Conservation (phyloP, 2,329 filamentous ascomycete species). For the Cladorrhinum sp. region DNA sequence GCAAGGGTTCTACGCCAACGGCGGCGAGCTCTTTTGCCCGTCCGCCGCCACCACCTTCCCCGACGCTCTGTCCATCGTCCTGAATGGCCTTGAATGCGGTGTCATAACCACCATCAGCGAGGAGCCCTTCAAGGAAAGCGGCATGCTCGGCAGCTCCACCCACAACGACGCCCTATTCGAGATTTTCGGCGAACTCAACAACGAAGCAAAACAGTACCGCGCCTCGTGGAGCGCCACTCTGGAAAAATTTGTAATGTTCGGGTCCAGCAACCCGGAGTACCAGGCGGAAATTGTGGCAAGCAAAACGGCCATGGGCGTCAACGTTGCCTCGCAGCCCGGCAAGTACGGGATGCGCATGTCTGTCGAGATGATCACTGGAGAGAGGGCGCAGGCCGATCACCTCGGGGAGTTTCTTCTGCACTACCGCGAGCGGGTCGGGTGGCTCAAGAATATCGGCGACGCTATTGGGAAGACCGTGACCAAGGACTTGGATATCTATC, state of each 20-base stretch:
- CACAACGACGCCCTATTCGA: background rate
- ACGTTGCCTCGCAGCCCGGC: constrained; percentile 4
- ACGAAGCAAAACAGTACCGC: constrained; percentile 12
- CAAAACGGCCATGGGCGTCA: background rate
- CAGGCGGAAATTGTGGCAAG: constrained; percentile 1
- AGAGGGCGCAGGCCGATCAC: constrained; percentile 13
- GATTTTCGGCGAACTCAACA: constrained; percentile 7
- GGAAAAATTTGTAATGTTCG: constrained; percentile 9
- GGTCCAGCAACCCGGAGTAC: constrained; percentile 8
- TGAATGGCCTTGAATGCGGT: constrained; percentile 5
- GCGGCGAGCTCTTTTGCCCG: constrained; percentile 13
- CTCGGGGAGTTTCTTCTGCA: constrained; percentile 19
- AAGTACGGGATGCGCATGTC: constrained; percentile 16
- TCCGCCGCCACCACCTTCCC: constrained; percentile 2
- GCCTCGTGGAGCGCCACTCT: constrained; percentile 17
- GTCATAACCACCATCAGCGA: constrained; percentile 3
- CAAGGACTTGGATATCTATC: constrained; percentile 1
- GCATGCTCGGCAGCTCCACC: constrained; percentile 11
- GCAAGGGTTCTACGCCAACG: constrained; percentile 21
- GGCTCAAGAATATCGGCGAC: constrained; percentile 2
- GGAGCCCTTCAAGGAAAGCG: constrained; percentile 1
- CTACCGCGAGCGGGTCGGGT: constrained; percentile 17
- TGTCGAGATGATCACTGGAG: constrained; percentile 8
- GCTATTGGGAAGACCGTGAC: background rate
- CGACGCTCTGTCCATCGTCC: background rate